A percentile compares a stretch with the other conserved stretches of the same genome.
phyloP scores from a whole-genome alignment of 345 rosid genomes.

The Ceriops zippeliana region DNA sequence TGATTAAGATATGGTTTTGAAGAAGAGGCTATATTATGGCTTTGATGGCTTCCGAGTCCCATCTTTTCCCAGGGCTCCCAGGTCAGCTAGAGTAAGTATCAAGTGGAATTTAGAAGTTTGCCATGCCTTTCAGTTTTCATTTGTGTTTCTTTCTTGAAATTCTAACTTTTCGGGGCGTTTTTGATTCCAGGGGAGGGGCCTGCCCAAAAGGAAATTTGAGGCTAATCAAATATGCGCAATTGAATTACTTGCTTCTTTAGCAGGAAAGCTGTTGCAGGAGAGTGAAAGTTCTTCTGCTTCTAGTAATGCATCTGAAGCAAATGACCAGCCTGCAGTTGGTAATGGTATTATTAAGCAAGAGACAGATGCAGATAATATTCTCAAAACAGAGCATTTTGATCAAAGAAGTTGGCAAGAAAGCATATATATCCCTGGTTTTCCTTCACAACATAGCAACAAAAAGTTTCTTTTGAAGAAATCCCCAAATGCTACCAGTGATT shows the following conservation, averaged over 20 bases:
- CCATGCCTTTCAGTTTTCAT: background rate
- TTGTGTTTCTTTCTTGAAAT: conserved; percentile 17
- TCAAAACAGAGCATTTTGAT: conserved; percentile 43
- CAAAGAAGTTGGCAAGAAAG: conserved; percentile 43
- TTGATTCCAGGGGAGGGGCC: conserved; percentile 49
- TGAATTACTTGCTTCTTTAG: conserved; percentile 86
- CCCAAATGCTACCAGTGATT: conserved; percentile 31
- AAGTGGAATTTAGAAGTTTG: conserved; percentile 1
- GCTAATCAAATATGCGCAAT: conserved; percentile 57
- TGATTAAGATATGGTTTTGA: conserved; percentile 71
- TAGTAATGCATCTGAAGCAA: conserved; percentile 58
- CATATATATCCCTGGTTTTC: conserved; percentile 24
- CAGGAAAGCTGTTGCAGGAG: conserved; percentile 78
- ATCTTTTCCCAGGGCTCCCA: conserved; percentile 65
- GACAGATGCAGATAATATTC: conserved; percentile 33
- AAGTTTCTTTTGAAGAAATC: conserved; percentile 30
- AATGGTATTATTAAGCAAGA: conserved; percentile 36
- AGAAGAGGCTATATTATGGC: conserved; percentile 57
- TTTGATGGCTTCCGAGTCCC: conserved; percentile 52
- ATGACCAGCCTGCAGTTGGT: conserved; percentile 36
- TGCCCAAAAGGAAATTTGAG: conserved; percentile 36
- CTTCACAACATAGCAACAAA: conserved; percentile 24
- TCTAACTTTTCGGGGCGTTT: conserved; percentile 16
- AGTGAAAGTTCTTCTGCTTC: conserved; percentile 76
- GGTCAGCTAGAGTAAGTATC: conserved; percentile 70